Evolutionary conservation across 1,139 yeast species (phyloP).

Genomic region (Spathaspora sp.): DNA sequence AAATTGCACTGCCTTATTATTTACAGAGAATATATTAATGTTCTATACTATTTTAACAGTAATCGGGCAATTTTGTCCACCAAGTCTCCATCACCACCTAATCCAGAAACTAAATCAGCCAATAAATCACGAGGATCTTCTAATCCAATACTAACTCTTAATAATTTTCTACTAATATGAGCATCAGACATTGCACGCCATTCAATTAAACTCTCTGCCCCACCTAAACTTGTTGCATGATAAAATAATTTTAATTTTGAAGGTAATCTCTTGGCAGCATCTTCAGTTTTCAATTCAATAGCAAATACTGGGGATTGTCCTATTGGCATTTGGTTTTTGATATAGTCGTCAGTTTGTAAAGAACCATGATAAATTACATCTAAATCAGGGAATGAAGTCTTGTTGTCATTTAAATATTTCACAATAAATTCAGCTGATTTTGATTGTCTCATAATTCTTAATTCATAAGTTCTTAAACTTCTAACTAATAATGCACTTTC

Average conservation of each 20-base stretch:
- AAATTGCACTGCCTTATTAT: background rate
- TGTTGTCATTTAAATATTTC: slow-evolving; percentile 52
- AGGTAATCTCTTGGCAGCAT: slow-evolving; percentile 65
- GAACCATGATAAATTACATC: slow-evolving; percentile 66
- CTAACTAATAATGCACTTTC: slow-evolving; percentile 75
- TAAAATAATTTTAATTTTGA: slow-evolving; percentile 66
- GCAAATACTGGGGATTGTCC: slow-evolving; percentile 81
- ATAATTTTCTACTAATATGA: slow-evolving; percentile 49
- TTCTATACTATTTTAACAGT: background rate
- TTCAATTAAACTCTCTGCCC: slow-evolving; percentile 88
- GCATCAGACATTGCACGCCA: slow-evolving; percentile 83
- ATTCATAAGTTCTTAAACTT: slow-evolving; percentile 75
- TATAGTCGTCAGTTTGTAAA: slow-evolving; percentile 64
- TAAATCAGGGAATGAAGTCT: slow-evolving; percentile 47
- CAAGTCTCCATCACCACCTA: slow-evolving; percentile 11
- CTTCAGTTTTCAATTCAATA: slow-evolving; percentile 50
- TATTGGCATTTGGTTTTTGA: slow-evolving; percentile 60
- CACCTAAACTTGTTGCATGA: slow-evolving; percentile 93
- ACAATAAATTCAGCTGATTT: slow-evolving; percentile 65
- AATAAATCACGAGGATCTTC: slow-evolving; percentile 75
- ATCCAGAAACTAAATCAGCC: slow-evolving; percentile 49
- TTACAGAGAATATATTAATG: no score
- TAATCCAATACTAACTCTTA: slow-evolving; percentile 78
- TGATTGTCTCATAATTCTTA: slow-evolving; percentile 68
- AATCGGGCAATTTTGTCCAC: slow-evolving; percentile 10